Base-by-base conservation (phyloP, 2,329 filamentous ascomycete genomes). In the Ophiostoma novo-ulmi region DNA sequence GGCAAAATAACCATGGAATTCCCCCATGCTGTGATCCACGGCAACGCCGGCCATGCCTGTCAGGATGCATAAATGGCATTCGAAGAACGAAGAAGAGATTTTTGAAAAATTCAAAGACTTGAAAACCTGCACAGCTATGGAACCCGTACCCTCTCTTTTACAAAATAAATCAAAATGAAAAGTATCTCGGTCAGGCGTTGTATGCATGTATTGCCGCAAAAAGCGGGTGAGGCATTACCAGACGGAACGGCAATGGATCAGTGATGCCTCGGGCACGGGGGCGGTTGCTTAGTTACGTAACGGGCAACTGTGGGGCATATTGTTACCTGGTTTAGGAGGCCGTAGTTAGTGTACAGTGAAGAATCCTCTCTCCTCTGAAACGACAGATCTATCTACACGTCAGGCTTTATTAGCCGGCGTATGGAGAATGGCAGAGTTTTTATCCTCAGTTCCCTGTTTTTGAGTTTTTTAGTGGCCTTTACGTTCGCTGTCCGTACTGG, bases 391-490 rank as follows among this genome's bases (percentile, higher is more conserved):
- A 65, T 65, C 35, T 26, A 31, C 63, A 65, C 63, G 63, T 65
- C 63, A 65, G 36, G 61, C 26, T 63, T 31, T 31, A 63, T 36
- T 63, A 22, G 61, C 20, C 10, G 6, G n/a, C 10, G 3, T 41
- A 39, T 65, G 63, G 63, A 22, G 63, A 22, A 2, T 22, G 17
- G 63, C 63, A 65, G 63, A 65, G 63, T 39, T 65, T 63, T 65
- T 65, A 65, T 36, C 20, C 35, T 22, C 36, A n/a, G 63, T 65
- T 65, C 63, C 63, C 63, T 65, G 63, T 65, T 65, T 65, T 38
- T 65, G 61, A 65, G 35, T 39, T 65, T 65, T 39, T 22, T 39
- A 63, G 58, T 63, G 58, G 58, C 26, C 58, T 63, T 63, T 63
- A 26, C 58, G 22, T 17, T 13, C 26, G 26, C 58, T 63, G 14